These are phyloP conservation scores for Cordyceps tenuipes DNA, from an alignment of 2,329 filamentous ascomycete species.

Conservation along the genomic window DNA sequence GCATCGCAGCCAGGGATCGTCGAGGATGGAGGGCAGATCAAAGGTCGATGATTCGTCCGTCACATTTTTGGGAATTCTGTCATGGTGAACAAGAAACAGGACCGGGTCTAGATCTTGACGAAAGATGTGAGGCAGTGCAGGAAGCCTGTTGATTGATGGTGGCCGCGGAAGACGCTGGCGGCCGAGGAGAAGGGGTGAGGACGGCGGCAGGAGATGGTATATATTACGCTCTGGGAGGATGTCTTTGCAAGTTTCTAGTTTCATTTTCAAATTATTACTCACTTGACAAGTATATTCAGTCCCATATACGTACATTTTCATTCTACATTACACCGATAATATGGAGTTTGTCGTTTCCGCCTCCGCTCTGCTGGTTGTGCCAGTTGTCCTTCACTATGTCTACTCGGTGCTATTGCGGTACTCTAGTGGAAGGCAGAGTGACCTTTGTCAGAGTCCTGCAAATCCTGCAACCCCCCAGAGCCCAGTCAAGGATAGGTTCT, in stretches of 20 bases:
- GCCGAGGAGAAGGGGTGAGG: background rate
- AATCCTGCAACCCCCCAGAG: slow-evolving; percentile 18
- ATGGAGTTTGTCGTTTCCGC: background rate
- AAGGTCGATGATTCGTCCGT: slow-evolving; percentile 3
- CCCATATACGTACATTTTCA: background rate
- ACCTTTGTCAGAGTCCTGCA: slow-evolving; percentile 18
- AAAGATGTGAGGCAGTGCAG: background rate
- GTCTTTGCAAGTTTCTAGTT: no score
- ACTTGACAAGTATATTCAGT: background rate
- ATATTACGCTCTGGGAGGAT: background rate
- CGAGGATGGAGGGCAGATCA: background rate
- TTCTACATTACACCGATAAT: background rate
- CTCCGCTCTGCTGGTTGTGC: background rate
- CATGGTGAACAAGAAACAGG: slow-evolving; percentile 7
- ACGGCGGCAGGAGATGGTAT: background rate
- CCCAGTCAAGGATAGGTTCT: slow-evolving; percentile 22
- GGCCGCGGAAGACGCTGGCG: background rate
- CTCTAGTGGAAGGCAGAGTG: background rate
- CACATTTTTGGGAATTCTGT: slow-evolving; percentile 6
- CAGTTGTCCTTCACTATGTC: slow-evolving; percentile 15
- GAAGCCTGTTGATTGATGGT: background rate
- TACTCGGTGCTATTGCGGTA: slow-evolving; percentile 14
- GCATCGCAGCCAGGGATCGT: background rate
- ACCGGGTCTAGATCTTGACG: background rate
- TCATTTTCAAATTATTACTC: no score